These are phyloP conservation scores for Aureobasidium sp. DNA, from an alignment of 2,329 filamentous ascomycete genomes.

Conservation along the genomic window DNA sequence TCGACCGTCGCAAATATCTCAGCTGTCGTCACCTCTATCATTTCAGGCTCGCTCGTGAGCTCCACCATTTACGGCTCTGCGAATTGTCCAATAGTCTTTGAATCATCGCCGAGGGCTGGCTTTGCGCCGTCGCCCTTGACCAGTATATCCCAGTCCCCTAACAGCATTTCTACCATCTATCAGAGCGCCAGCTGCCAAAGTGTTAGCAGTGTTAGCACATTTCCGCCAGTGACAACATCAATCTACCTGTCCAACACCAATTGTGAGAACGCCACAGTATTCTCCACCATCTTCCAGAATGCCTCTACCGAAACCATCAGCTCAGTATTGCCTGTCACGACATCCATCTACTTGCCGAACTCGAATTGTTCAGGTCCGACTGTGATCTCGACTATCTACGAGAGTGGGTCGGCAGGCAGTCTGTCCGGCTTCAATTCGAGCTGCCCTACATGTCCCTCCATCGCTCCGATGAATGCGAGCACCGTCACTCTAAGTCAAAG, in stretches of 20 bases:
- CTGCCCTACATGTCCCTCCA: not conserved
- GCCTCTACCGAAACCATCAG: not conserved
- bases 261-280: not conserved
- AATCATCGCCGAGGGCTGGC: not conserved
- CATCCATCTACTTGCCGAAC: not conserved
- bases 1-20: constrained; percentile 6
- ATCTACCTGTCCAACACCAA: not conserved
- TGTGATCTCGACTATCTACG: not conserved
- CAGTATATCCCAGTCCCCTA: not conserved
- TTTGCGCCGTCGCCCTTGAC: not conserved
- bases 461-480: not conserved
- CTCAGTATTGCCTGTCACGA: not conserved
- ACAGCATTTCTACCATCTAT: not conserved
- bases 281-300: not conserved
- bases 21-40: not conserved
- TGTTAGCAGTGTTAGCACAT: not conserved
- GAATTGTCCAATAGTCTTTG: not conserved
- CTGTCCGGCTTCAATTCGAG: not conserved
- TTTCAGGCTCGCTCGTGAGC: not conserved
- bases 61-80: not conserved
- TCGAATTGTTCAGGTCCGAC: not conserved
- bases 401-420: not conserved
- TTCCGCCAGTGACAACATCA: not conserved
- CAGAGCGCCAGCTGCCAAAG: not conserved
- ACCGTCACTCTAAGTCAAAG: constrained; percentile 1